Base-by-base conservation (phyloP, 2,329 filamentous ascomycete genomes). In the Didymellaceae sp. region DNA sequence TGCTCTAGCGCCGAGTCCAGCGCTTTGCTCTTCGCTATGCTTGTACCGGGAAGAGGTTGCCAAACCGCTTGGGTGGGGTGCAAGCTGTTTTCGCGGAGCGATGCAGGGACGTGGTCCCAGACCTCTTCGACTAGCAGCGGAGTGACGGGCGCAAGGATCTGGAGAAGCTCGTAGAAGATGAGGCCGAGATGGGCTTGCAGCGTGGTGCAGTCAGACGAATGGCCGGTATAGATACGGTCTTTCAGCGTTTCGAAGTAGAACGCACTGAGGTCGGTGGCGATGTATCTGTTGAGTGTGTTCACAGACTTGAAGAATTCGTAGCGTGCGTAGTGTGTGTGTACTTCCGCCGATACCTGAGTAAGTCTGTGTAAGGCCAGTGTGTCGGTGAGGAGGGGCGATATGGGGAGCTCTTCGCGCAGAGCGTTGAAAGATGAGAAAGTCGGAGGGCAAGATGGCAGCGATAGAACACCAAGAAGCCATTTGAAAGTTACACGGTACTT, bases 181-280 rank as follows among this genome's bases (percentile, higher is more conserved):
- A 80, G 70, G 37, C 78, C 78, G 6, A 87, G 72, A 2, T 83
- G 80, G 5, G 76, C 79, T 59, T 87, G 85, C 1, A 82, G 81
- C 17, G 78, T 77, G 20, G 77, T 66, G 43, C 85, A 78, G 37
- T 88, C 87, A 11, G 82, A 80, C 11, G 83, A 83, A 53, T 86
- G 83, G 22, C 89, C 90, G 35, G 92, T 94, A 77, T 99, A 99
- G 1, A 97, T 79, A 3, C 90, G 82, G 66, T 99, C 94, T 74
- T 99, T 99, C 63, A 92, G 80, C 0, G 89, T 86, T 73, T 99
- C 94, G 49, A 99, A 85, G 72, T 97, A 99, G 72, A 97, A 96
- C 0, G 93, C 88, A 0, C 91, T 97, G 18, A 99, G 81, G 60
- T 97, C 90, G 18, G 81, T 85, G 46, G 86, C 85, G 52, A 96